Evolutionary conservation across 495 filamentous ascomycete species (phyloP).

Genomic region (Aspergillus funiculosus): DNA sequence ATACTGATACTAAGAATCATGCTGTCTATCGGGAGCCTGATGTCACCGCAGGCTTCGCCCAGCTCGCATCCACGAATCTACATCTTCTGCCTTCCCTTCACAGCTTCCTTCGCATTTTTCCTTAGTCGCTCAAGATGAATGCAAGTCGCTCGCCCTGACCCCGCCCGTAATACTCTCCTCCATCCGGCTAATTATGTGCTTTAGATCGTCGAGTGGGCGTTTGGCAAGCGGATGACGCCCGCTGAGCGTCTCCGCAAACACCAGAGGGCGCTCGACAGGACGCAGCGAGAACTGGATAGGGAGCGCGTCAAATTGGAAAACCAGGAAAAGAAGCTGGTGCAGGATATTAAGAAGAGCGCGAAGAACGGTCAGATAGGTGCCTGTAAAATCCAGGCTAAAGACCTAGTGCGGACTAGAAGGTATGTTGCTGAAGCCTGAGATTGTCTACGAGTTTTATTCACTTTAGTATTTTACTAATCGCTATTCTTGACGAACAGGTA

Average conservation of each 20-base stretch:
- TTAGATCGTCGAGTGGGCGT: constrained; percentile 96
- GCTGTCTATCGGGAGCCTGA: constrained; percentile 25
- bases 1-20: too few relatives aligned
- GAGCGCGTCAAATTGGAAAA: constrained; percentile 93
- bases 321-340: constrained; percentile 93
- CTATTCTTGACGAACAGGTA: constrained; percentile 51
- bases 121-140: constrained; percentile 50
- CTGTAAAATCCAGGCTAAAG: constrained; percentile 95
- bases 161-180: background rate
- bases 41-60: constrained; percentile 23
- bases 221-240: constrained; percentile 97
- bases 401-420: constrained; percentile 86
- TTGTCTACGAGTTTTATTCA: background rate
- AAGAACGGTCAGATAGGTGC: constrained; percentile 96
- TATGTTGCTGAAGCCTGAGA: constrained; percentile 36
- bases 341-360: constrained; percentile 94
- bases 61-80: background rate
- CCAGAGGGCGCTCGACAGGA: constrained; percentile 92
- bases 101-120: background rate
- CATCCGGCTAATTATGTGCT: constrained; percentile 4
- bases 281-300: constrained; percentile 90
- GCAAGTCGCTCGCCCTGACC: constrained; percentile 31
- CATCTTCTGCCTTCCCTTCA: background rate
- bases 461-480: constrained; percentile 1
- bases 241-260: constrained; percentile 95